Base-by-base conservation (phyloP, 2,329 filamentous ascomycete species). In the Aspergillus aculeatus region DNA sequence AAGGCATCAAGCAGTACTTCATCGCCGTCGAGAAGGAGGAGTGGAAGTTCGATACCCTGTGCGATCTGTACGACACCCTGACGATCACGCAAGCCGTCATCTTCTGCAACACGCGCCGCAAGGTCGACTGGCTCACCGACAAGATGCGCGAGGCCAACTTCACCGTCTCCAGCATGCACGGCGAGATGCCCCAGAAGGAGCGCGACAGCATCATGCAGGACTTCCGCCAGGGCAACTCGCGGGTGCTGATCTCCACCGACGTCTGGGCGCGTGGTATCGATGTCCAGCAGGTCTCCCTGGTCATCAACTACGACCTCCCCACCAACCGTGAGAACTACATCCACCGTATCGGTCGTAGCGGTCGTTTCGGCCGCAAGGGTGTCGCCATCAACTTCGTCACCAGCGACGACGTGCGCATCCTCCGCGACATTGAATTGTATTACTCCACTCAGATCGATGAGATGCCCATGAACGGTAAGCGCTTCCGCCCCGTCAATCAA, bases 271-370 rank as follows among this genome's bases (percentile, higher is more conserved):
- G 95, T 75, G 95, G 95, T 81, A 99, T 99, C 78, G 95, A 99
- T 74, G 95, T 99, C 53, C 95, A 99, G 80, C 95, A 99, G 78
- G 95, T 99, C 70, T 96, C 91, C 62, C 82, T 99, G 72, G 95
- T 99, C 63, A 99, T 99, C 84, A 99, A 99, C 83, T 99, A 99
- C 78, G 95, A 99, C 76, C 83, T 99, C 61, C 95, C 95, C 3
- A 95, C 90, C 79, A 98, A 99, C 80, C 92, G 95, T 84, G 95
- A 99, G 81, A 99, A 99, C 82, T 99, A 99, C 79, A 98, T 99
- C 78, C 95, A 99, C 82, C 89, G 95, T 69, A 99, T 99, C 71
- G 95, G 95, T 75, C 88, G 95, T 75, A 95, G 91, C 75, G 95
- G 95, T 69, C 87, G 95, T 68, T 99, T 99, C 71, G 95, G 95